A percentile compares a stretch with the other conserved stretches of the same genome.
phyloP scores from a whole-genome alignment of 1,139 yeast genomes.

The Saccharomyces hybrid region DNA sequence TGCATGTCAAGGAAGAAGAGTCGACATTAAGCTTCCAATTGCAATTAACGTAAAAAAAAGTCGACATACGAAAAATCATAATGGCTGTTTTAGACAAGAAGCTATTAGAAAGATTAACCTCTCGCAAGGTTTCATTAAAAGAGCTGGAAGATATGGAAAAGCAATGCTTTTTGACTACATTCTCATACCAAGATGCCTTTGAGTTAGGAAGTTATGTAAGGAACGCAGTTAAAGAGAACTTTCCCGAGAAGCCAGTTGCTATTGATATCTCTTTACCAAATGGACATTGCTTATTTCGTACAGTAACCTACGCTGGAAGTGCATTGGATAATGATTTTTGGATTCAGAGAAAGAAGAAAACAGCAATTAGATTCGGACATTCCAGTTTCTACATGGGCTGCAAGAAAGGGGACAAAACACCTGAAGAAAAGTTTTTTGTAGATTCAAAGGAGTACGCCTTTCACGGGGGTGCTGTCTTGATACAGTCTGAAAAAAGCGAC shows the following conservation, averaged over 20 bases:
- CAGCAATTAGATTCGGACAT: constrained; percentile 46
- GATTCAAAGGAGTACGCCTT: constrained; percentile 45
- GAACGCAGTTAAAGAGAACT: constrained; percentile 16
- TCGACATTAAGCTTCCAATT: too few relatives aligned
- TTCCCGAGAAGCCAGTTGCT: constrained; percentile 36
- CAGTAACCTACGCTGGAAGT: constrained; percentile 37
- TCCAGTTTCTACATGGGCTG: constrained; percentile 51
- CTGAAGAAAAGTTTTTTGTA: constrained; percentile 37
- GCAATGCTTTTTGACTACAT: constrained; percentile 12
- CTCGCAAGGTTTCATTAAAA: constrained; percentile 12
- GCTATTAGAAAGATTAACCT: constrained; percentile 9
- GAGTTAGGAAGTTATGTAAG: constrained; percentile 22
- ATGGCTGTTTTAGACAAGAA: constrained; percentile 7
- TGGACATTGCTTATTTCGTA: constrained; percentile 49
- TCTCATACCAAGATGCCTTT: constrained; percentile 22
- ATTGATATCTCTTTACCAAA: constrained; percentile 44
- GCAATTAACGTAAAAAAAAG: neutral
- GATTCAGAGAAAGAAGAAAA: constrained; percentile 48
- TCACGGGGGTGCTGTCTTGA: constrained; percentile 60
- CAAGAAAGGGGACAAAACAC: constrained; percentile 29
- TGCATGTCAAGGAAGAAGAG: neutral
- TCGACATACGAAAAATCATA: neutral
- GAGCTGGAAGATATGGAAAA: constrained; percentile 19
- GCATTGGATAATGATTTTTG: constrained; percentile 50
- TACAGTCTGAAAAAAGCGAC: constrained; percentile 39